These are phyloP conservation scores for Mortierella sp. DNA, from an alignment of 371 early-diverging fungal genomes.

Conservation along the genomic window DNA sequence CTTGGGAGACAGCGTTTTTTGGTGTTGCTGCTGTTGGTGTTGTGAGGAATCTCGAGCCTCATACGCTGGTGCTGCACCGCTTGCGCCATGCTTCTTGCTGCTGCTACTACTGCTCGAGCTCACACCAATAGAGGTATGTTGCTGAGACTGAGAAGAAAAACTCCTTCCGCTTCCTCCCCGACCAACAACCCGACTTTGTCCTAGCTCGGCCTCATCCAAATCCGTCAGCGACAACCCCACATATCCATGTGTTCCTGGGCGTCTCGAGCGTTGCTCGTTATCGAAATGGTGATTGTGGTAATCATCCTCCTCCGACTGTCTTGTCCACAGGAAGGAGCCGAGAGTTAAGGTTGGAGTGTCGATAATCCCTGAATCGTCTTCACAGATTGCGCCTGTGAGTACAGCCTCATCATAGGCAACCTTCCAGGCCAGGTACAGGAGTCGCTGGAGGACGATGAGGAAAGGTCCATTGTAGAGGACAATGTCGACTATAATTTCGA, in stretches of 20 bases:
- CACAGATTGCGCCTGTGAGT: conserved; percentile 52
- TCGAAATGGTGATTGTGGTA: background rate
- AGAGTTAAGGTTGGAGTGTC: conserved; percentile 18
- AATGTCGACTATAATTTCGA: conserved; percentile 55
- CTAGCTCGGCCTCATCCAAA: conserved; percentile 50
- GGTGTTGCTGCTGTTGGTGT: conserved; percentile 14
- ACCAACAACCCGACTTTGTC: conserved; percentile 30
- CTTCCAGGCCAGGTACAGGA: conserved; percentile 53
- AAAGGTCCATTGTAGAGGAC: conserved; percentile 57
- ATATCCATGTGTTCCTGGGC: conserved; percentile 42
- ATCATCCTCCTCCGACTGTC: conserved; percentile 5
- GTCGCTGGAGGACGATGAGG: conserved; percentile 38
- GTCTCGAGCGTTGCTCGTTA: background rate
- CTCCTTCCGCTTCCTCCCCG: conserved; percentile 32
- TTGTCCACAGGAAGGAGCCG: conserved; percentile 21
- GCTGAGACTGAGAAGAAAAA: conserved; percentile 6
- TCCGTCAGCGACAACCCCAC: conserved; percentile 49
- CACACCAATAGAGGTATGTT: background rate
- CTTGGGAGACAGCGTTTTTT: conserved; percentile 22
- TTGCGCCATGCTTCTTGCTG: background rate
- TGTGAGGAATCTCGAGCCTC: background rate
- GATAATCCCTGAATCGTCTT: conserved; percentile 24
- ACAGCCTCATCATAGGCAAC: conserved; percentile 59
- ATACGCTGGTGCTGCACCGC: background rate
- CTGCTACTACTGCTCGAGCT: background rate